A percentile compares a stretch with the other conserved stretches of the same genome.
Evolutionary conservation across 768 basidiomycete genomes (phyloP).

Genomic region (Zangia roseola): DNA sequence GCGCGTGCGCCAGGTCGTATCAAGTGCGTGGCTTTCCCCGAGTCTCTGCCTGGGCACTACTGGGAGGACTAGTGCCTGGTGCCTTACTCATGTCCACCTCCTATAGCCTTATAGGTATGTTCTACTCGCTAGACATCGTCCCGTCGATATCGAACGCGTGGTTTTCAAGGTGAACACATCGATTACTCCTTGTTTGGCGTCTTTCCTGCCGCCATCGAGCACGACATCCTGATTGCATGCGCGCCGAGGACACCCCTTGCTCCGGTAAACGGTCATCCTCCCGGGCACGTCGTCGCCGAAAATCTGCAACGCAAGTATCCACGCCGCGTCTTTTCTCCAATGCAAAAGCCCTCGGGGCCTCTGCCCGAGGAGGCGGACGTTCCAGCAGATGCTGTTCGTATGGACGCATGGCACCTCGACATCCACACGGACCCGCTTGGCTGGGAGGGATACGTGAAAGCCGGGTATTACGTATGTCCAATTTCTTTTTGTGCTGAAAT

Average conservation of each 20-base stretch:
- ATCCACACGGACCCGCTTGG: constrained; percentile 61
- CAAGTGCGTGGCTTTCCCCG: constrained; percentile 47
- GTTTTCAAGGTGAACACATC: constrained; percentile 69
- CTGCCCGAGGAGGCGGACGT: constrained; percentile 32
- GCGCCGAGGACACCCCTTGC: constrained; percentile 38
- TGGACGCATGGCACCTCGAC: constrained; percentile 67
- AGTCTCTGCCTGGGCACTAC: too few relatives aligned
- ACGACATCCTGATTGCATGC: constrained; percentile 80
- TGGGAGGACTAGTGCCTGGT: too few relatives aligned
- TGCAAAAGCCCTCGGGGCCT: constrained; percentile 27
- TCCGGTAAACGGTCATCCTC: constrained; percentile 22
- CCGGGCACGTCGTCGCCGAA: constrained; percentile 60
- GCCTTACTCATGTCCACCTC: not conserved
- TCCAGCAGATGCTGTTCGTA: constrained; percentile 34
- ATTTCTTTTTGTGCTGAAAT: not conserved
- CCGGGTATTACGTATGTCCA: constrained; percentile 70
- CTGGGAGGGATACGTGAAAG: constrained; percentile 90
- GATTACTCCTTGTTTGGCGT: constrained; percentile 85
- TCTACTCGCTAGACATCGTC: not conserved
- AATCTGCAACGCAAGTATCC: constrained; percentile 62
- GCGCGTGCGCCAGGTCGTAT: constrained; percentile 78
- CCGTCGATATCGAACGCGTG: not conserved
- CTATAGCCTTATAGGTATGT: constrained; percentile 35
- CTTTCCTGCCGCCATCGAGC: constrained; percentile 81
- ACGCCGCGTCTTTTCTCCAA: constrained; percentile 58